phyloP scores from a whole-genome alignment of 352 stramenopile genomes.

The Phytophthora megakarya region DNA sequence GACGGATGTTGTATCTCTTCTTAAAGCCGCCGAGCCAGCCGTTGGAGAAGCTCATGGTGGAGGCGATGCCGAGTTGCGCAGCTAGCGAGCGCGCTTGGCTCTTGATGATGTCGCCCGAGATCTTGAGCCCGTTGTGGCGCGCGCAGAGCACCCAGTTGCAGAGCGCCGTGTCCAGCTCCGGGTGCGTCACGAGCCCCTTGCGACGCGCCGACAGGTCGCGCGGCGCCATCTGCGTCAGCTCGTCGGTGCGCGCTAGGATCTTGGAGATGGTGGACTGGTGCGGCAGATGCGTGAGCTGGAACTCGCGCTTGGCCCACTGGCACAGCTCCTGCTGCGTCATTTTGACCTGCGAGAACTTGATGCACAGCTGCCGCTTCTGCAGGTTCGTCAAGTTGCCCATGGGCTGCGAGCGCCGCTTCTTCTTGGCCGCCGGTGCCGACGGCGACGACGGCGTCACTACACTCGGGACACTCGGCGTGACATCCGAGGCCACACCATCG shows the following conservation, averaged over 20 bases:
- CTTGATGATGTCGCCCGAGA: constrained; percentile 70
- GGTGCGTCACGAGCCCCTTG: constrained; percentile 54
- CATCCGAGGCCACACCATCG: too few species aligned
- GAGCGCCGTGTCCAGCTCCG: constrained; percentile 62
- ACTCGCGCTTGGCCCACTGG: constrained; percentile 66
- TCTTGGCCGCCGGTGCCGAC: constrained; percentile 21
- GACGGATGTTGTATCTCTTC: constrained; percentile 62
- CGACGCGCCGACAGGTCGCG: constrained; percentile 45
- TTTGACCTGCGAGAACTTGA: constrained; percentile 57
- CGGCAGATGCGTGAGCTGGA: constrained; percentile 55
- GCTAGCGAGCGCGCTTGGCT: constrained; percentile 52
- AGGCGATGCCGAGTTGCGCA: constrained; percentile 43
- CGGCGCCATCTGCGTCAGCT: constrained; percentile 56
- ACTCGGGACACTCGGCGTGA: too few species aligned
- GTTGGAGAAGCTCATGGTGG: constrained; percentile 65
- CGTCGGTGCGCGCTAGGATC: constrained; percentile 50
- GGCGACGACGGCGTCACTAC: constrained; percentile 5
- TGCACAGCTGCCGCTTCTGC: constrained; percentile 65
- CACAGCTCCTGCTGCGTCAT: constrained; percentile 72
- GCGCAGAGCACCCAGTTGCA: constrained; percentile 66
- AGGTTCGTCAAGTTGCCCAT: constrained; percentile 68
- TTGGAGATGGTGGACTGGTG: constrained; percentile 72
- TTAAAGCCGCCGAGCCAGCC: constrained; percentile 71
- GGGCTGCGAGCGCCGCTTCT: constrained; percentile 54
- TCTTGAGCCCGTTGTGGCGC: constrained; percentile 51